Base-by-base conservation (phyloP, 371 early-diverging fungal species). In the Furculomyces boomerangus region DNA sequence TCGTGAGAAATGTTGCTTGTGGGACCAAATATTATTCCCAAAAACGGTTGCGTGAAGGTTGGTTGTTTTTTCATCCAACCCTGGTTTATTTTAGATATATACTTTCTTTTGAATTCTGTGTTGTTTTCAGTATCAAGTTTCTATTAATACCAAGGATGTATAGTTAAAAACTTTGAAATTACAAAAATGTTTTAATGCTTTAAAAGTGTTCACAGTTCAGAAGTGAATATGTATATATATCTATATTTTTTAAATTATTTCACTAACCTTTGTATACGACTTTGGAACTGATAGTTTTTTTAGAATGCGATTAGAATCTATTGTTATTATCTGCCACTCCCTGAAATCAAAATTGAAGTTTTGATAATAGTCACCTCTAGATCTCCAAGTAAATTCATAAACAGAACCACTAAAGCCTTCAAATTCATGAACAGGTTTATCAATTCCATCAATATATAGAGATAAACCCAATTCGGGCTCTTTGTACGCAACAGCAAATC, bases 21-120 rank as follows among this genome's bases (percentile, higher is more conserved):
- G 3, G 43, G 43, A 5, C 43, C 43, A 22, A n/a, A 43, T 8
- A 43, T 43, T 43, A 43, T 43, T 5, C 43, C 43, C 20, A 43
- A 43, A 20, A n/a, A 43, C 5, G 26, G 52, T 5, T 25, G 10
- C 8, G 52, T 37, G 31, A 51, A 51, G 3, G 52, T 35, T 3
- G 52, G 52, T 26, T 51, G 52, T 22, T 35, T 51, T 37, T 35
- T 31, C 52, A 51, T 32, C 52, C 52, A 51, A 8, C 26, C 37
- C 26, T 32, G 13, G 37, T 51, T 51, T 2, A 28, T 51, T 20
- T 10, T 30, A 24, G 5, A 3, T 31, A 51, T 18, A 14, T 31
- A 13, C 7, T 22, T 51, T 25, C 16, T 30, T 20, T 25, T 30
- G 8, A 13, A 20, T 43, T 16, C 3, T n/a, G n/a, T n/a, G n/a